Percentiles rank a stretch among this genome's conserved stretches.
Conservation (phyloP, 345 rosid species). For the Diplotaxis tenuifolia region DNA sequence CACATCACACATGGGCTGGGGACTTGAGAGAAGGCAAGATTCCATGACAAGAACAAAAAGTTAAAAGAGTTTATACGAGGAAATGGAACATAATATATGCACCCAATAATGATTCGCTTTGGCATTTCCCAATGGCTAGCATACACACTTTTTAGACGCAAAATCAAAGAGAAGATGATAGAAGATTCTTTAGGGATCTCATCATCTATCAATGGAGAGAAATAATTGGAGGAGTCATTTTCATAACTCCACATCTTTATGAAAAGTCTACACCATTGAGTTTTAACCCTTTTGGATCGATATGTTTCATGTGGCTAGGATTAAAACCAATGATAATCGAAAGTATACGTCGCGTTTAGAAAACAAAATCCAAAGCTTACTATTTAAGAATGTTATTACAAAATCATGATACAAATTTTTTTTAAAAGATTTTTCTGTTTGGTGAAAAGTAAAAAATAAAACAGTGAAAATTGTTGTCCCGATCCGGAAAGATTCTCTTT, state of each 20-base stretch:
- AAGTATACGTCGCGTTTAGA: too few species aligned
- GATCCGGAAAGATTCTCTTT: conserved; percentile 11
- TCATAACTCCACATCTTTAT: conserved; percentile 17
- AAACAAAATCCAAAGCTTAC: too few species aligned
- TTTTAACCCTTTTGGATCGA: neutral
- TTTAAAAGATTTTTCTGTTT: too few species aligned
- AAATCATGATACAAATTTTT: too few species aligned
- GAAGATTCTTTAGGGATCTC: conserved; percentile 34
- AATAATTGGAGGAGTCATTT: conserved; percentile 25
- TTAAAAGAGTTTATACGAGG: neutral
- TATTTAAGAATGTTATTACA: too few species aligned
- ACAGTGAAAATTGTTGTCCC: conserved; percentile 5
- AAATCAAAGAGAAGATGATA: conserved; percentile 7
- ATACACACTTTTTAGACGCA: neutral
- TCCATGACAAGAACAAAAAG: conserved; percentile 1
- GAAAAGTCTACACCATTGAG: conserved; percentile 17
- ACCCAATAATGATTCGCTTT: neutral
- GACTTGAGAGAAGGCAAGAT: neutral
- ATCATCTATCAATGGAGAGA: conserved; percentile 9
- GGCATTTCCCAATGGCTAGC: neutral
- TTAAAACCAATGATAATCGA: neutral
- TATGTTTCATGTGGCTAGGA: conserved; percentile 13
- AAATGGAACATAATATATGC: neutral
- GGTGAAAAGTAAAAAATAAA: neutral
- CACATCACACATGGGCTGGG: conserved; percentile 6